A percentile compares a stretch with the other conserved stretches of the same genome.
Evolutionary conservation across 2,329 filamentous ascomycete genomes (phyloP).

Genomic region (Simplicillium aogashimaense): DNA sequence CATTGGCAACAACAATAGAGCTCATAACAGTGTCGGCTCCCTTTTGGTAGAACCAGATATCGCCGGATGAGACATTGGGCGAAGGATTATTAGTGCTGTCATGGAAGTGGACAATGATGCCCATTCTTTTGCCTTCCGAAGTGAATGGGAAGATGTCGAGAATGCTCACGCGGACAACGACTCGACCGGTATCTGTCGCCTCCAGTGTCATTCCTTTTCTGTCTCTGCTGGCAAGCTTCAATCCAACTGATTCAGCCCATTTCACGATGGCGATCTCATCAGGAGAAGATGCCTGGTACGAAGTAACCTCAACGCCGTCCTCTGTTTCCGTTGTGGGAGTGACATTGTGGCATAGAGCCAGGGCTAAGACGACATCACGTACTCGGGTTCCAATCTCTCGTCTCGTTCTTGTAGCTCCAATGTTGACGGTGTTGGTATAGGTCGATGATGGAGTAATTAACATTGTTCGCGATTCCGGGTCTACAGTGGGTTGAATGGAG

Average conservation of each 20-base stretch:
- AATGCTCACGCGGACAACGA: slow-evolving; percentile 77
- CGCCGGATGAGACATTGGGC: slow-evolving; percentile 47
- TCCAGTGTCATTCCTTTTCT: slow-evolving; percentile 77
- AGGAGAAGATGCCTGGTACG: slow-evolving; percentile 92
- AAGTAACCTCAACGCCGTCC: slow-evolving; percentile 65
- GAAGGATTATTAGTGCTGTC: slow-evolving; percentile 40
- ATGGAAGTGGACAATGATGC: slow-evolving; percentile 84
- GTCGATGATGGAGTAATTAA: slow-evolving; percentile 71
- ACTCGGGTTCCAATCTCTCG: slow-evolving; percentile 91
- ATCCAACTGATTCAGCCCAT: slow-evolving; percentile 87
- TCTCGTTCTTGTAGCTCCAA: slow-evolving; percentile 67
- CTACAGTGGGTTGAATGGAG: slow-evolving; percentile 37
- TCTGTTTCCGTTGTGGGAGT: slow-evolving; percentile 75
- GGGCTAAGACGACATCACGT: slow-evolving; percentile 81
- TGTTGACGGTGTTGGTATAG: slow-evolving; percentile 49
- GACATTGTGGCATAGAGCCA: slow-evolving; percentile 94
- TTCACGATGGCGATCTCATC: slow-evolving; percentile 97
- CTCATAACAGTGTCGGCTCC: slow-evolving; percentile 97
- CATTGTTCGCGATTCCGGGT: slow-evolving; percentile 30
- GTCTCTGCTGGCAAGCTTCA: slow-evolving; percentile 77
- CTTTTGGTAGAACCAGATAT: slow-evolving; percentile 99
- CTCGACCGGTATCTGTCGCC: slow-evolving; percentile 61
- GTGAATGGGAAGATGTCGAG: slow-evolving; percentile 96
- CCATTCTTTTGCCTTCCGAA: slow-evolving; percentile 96
- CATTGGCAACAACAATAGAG: slow-evolving; percentile 88